Conservation (phyloP, 2,329 filamentous ascomycete genomes). For the Aspergillus fumigatus region DNA sequence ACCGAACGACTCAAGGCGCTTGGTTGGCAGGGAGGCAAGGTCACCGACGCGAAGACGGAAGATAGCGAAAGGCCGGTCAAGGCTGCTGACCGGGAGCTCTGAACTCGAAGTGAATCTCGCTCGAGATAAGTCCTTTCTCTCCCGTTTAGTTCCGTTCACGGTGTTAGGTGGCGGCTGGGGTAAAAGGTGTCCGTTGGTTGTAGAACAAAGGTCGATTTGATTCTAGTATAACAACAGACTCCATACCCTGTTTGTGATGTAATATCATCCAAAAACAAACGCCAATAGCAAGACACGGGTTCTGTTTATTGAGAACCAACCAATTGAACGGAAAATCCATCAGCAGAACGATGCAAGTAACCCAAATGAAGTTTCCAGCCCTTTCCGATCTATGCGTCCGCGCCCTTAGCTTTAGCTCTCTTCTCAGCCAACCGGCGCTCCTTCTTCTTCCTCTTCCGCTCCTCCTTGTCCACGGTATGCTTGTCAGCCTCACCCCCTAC, state of each 20-base stretch:
- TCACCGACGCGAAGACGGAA: constrained; percentile 45
- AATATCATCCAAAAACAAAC: constrained; percentile 12
- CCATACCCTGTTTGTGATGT: neutral
- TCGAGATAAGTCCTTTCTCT: constrained; percentile 1
- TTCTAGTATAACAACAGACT: neutral
- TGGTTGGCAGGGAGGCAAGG: constrained; percentile 67
- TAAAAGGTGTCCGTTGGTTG: constrained; percentile 4
- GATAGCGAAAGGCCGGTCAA: constrained; percentile 60
- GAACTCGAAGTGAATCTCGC: constrained; percentile 20
- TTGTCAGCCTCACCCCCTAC: constrained; percentile 23
- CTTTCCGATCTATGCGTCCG: constrained; percentile 16
- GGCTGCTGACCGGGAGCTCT: constrained; percentile 73
- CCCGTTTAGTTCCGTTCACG: constrained; percentile 3
- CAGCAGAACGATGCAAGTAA: constrained; percentile 8
- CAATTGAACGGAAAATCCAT: constrained; percentile 7
- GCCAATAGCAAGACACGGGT: constrained; percentile 9
- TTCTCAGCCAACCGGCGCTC: constrained; percentile 45
- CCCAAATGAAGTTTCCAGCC: neutral
- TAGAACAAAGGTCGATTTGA: neutral
- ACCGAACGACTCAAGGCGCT: constrained; percentile 89
- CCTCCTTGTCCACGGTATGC: constrained; percentile 45
- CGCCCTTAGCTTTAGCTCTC: constrained; percentile 34
- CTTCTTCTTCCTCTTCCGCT: constrained; percentile 54
- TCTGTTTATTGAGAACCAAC: constrained; percentile 7
- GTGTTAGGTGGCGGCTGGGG: constrained; percentile 8